phyloP scores from a whole-genome alignment of 202 grass and related monocot genomes.

The Zoysia matrella region DNA sequence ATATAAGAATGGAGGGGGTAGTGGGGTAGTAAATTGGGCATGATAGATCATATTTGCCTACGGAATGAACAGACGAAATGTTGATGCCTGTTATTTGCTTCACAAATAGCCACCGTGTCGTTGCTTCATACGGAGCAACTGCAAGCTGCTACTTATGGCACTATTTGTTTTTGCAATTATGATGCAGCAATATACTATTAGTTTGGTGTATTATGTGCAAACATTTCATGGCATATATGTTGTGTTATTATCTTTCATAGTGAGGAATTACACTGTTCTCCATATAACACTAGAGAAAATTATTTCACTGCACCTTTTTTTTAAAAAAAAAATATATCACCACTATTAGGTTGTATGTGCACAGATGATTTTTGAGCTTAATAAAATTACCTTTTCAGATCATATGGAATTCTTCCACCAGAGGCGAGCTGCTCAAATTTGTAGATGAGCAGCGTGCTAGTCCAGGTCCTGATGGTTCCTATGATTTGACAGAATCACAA shows the following conservation, averaged over 20 bases:
- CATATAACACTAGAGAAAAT: not conserved
- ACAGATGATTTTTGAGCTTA: conserved; percentile 24
- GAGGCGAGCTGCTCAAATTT: conserved; percentile 94
- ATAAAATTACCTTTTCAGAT: conserved; percentile 60
- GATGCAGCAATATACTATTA: conserved; percentile 1
- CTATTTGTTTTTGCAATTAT: conserved; percentile 28
- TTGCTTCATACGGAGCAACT: conserved; percentile 27
- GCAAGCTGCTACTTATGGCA: not conserved
- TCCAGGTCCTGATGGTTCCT: conserved; percentile 89
- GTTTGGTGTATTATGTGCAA: conserved; percentile 13
- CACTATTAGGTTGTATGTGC: conserved; percentile 23
- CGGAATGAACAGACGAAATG: not conserved
- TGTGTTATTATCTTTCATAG: not conserved
- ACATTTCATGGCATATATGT: conserved; percentile 4
- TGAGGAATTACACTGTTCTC: conserved; percentile 4
- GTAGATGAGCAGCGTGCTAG: conserved; percentile 82
- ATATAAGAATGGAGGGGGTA: no score
- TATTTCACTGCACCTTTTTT: not conserved
- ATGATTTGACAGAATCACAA: conserved; percentile 80
- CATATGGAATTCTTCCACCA: conserved; percentile 98
- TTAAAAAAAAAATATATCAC: not conserved
- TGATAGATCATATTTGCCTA: no score
- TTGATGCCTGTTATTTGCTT: conserved; percentile 2
- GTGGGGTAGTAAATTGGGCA: not conserved
- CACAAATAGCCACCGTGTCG: not conserved